These are phyloP conservation scores for Fraxinus albicans DNA, from an alignment of 305 asterid species.

Conservation along the genomic window DNA sequence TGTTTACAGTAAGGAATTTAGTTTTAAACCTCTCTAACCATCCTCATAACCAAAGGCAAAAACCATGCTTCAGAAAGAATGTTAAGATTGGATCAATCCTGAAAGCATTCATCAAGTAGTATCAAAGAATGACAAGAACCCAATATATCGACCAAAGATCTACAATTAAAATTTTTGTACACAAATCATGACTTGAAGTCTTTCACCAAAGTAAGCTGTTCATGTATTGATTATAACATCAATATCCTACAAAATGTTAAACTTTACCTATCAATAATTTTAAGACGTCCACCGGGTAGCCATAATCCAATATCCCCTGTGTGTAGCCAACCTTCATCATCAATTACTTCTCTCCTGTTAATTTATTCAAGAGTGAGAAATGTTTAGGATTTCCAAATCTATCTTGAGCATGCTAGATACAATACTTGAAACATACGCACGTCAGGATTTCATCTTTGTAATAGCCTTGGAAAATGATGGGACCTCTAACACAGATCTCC, in stretches of 20 bases:
- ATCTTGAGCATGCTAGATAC: slow-evolving; percentile 10
- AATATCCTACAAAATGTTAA: background rate
- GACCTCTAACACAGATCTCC: slow-evolving; percentile 98
- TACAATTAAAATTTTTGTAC: background rate
- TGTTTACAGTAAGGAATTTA: slow-evolving; percentile 33
- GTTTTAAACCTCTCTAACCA: slow-evolving; percentile 16
- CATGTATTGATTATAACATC: background rate
- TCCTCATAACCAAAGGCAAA: slow-evolving; percentile 4
- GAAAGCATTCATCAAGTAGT: background rate
- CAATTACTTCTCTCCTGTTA: slow-evolving; percentile 87
- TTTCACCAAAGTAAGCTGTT: background rate
- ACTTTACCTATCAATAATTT: slow-evolving; percentile 87
- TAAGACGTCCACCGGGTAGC: slow-evolving; percentile 96
- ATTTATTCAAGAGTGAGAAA: slow-evolving; percentile 24
- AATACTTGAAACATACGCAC: slow-evolving; percentile 40
- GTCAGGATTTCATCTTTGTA: slow-evolving; percentile 87
- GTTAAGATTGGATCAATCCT: background rate
- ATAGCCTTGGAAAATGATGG: slow-evolving; percentile 79
- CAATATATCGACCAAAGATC: slow-evolving; percentile 6
- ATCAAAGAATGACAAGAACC: background rate
- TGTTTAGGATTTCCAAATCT: slow-evolving; percentile 21
- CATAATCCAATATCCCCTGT: slow-evolving; percentile 98
- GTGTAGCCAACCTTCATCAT: slow-evolving; percentile 86
- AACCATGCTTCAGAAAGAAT: background rate
- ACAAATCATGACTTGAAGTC: background rate